Conservation (phyloP, 371 early-diverging fungal species). For the Blakeslea trispora region DNA sequence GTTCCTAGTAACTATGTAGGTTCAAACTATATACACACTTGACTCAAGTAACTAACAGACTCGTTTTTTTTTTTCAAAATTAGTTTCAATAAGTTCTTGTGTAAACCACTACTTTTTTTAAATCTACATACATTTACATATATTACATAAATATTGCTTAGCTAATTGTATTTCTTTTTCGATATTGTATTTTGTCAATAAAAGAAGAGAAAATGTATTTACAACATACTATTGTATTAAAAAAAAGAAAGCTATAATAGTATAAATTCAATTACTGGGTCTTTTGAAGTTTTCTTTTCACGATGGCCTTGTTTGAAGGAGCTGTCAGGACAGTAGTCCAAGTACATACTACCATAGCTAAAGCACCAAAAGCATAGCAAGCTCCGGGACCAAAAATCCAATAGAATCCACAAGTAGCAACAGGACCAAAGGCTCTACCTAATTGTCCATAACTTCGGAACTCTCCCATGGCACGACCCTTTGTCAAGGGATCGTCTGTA, state of each 20-base stretch:
- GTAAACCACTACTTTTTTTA: not conserved
- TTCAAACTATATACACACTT: not conserved
- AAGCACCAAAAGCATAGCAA: constrained; percentile 53
- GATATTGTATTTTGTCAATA: not conserved
- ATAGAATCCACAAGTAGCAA: constrained; percentile 84
- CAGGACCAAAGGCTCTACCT: constrained; percentile 89
- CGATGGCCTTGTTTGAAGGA: not conserved
- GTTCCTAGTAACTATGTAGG: constrained; percentile 89
- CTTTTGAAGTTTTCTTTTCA: constrained; percentile 3
- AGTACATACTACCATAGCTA: constrained; percentile 30
- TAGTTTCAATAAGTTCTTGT: not conserved
- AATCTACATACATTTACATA: too few relatives aligned
- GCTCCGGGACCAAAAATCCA: constrained; percentile 80
- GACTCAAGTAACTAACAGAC: too few relatives aligned
- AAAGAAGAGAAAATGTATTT: not conserved
- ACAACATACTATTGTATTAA: too few relatives aligned
- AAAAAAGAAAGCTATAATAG: not conserved
- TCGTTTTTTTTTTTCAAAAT: too few relatives aligned
- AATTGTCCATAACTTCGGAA: constrained; percentile 92
- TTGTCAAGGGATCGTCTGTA: constrained; percentile 38
- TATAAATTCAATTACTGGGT: constrained; percentile 2
- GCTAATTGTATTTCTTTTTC: constrained; percentile 1
- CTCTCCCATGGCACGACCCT: constrained; percentile 80
- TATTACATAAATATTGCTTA: not conserved
- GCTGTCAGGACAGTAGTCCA: constrained; percentile 20